A percentile compares a stretch with the other conserved stretches of the same genome.
phyloP scores from a whole-genome alignment of 108 stramenopile species.

The Thalassiosira profunda region DNA sequence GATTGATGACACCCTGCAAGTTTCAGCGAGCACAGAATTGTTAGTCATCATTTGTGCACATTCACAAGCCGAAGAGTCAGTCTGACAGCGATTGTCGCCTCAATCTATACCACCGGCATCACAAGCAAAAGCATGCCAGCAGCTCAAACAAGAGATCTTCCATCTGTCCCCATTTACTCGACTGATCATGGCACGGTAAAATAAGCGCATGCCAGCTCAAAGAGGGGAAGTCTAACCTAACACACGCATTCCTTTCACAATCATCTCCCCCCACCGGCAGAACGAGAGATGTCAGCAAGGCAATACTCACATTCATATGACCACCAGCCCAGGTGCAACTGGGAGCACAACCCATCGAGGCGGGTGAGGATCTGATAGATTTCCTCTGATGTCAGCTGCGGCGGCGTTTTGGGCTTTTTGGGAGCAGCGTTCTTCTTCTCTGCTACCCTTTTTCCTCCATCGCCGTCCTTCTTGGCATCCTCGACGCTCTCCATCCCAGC shows the following conservation, averaged over 20 bases:
- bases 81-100: conserved; percentile 19
- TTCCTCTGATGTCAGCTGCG: conserved; percentile 7
- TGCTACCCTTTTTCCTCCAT: not conserved
- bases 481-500: conserved; percentile 17
- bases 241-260: not conserved
- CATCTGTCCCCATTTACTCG: conserved; percentile 23
- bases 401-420: not conserved
- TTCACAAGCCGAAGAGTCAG: no score
- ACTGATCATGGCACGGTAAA: conserved; percentile 26
- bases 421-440: not conserved
- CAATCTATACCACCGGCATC: conserved; percentile 35
- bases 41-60: no score
- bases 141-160: conserved; percentile 46
- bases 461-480: not conserved
- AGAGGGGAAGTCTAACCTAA: conserved; percentile 6
- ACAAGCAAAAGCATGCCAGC: conserved; percentile 15
- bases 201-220: conserved; percentile 16
- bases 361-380: conserved; percentile 14
- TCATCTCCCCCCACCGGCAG: not conserved
- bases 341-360: conserved; percentile 68
- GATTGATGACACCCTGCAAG: conserved; percentile 83
- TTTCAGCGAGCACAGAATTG: no score
- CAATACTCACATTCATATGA: no score
- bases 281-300: no score
- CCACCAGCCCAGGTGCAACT: conserved; percentile 87